Percentiles rank a stretch among this genome's conserved stretches.
Conservation (phyloP, 1,284 basidiomycete species). For the Waitea zeae region DNA sequence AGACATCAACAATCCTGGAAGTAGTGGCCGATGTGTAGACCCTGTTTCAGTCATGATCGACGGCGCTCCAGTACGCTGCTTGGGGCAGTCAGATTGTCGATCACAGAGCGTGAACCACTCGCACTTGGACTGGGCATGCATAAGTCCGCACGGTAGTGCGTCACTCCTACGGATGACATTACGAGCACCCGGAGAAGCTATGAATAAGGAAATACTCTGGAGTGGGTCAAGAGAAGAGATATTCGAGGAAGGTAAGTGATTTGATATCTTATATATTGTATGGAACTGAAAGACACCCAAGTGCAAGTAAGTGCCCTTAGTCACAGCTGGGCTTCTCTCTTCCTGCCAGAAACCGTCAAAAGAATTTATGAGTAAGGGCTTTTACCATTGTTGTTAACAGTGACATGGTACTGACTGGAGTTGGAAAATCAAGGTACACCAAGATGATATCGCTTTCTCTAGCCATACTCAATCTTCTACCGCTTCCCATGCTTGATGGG, state of each 20-base stretch:
- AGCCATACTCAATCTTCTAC: slow-evolving; percentile 57
- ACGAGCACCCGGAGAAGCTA: slow-evolving; percentile 8
- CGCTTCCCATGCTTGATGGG: slow-evolving; percentile 47
- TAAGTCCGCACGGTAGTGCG: slow-evolving; percentile 2
- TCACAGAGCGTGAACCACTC: not conserved
- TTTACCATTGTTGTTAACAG: slow-evolving; percentile 2
- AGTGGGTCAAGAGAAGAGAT: slow-evolving; percentile 50
- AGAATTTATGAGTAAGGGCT: slow-evolving; percentile 29
- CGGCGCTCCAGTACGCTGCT: not conserved
- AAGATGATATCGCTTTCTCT: slow-evolving; percentile 44
- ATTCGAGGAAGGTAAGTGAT: slow-evolving; percentile 41
- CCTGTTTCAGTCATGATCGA: too few relatives aligned
- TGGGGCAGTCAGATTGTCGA: not conserved
- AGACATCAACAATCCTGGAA: too few relatives aligned
- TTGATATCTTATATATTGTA: slow-evolving; percentile 1
- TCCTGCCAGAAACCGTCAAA: slow-evolving; percentile 23
- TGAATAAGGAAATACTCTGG: slow-evolving; percentile 36
- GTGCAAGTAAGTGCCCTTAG: slow-evolving; percentile 34
- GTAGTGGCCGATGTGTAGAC: too few relatives aligned
- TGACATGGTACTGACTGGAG: not conserved
- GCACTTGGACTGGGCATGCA: not conserved
- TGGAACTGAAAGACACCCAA: slow-evolving; percentile 11
- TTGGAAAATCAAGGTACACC: slow-evolving; percentile 31
- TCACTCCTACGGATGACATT: slow-evolving; percentile 8
- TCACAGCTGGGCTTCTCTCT: slow-evolving; percentile 27